Conservation (phyloP, 352 stramenopile species). For the Phytophthora multivora region DNA sequence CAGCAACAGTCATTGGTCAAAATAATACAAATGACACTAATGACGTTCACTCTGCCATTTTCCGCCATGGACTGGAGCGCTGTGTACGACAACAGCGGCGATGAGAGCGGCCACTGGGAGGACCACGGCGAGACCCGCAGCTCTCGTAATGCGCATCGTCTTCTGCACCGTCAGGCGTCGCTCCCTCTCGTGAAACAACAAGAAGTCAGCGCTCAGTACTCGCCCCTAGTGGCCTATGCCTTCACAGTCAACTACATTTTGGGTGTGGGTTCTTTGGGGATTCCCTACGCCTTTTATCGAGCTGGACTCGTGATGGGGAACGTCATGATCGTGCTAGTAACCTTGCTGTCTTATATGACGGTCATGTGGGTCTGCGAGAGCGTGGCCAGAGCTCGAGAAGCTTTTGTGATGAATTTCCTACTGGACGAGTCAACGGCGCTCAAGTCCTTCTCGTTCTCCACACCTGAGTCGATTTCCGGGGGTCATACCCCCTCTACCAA, state of each 20-base stretch:
- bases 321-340: constrained; percentile 79
- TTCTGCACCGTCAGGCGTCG: constrained; percentile 67
- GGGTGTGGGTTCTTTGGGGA: constrained; percentile 89
- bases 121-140: constrained; percentile 77
- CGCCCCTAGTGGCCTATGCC: constrained; percentile 78
- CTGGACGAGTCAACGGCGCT: constrained; percentile 41
- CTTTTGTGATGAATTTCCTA: constrained; percentile 38
- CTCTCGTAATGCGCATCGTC: constrained; percentile 66
- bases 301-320: constrained; percentile 79
- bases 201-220: constrained; percentile 48
- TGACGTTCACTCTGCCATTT: constrained; percentile 3
- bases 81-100: constrained; percentile 76
- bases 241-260: constrained; percentile 95
- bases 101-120: constrained; percentile 65
- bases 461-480: constrained; percentile 1
- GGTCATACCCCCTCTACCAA: not conserved
- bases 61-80: constrained; percentile 76
- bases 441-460: constrained; percentile 15
- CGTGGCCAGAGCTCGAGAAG: constrained; percentile 58
- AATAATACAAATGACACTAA: not conserved
- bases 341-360: constrained; percentile 85
- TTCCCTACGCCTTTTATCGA: constrained; percentile 88
- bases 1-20: not conserved
- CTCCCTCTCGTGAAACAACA: constrained; percentile 48
- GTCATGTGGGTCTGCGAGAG: constrained; percentile 91